These are phyloP conservation scores for Didymella keratinophila DNA, from an alignment of 2,329 filamentous ascomycete species.

Conservation along the genomic window DNA sequence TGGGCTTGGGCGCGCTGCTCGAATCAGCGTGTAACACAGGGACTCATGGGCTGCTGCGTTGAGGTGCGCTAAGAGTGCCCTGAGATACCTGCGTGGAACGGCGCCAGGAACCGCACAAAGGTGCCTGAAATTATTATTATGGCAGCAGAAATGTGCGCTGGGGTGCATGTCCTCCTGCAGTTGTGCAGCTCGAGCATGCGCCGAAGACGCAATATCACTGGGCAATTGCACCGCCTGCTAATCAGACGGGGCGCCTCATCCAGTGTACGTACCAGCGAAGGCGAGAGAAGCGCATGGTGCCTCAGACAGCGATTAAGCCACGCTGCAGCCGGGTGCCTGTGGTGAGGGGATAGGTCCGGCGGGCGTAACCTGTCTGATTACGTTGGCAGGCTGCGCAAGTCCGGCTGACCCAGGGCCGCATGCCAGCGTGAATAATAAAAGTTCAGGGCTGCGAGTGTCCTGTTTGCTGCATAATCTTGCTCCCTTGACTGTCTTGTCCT, in stretches of 20 bases:
- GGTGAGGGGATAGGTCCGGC: slow-evolving; percentile 16
- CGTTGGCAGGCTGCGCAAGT: slow-evolving; percentile 24
- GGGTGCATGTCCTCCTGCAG: slow-evolving; percentile 1
- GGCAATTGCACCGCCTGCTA: slow-evolving; percentile 11
- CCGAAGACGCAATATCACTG: slow-evolving; percentile 10
- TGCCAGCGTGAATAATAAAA: slow-evolving; percentile 17
- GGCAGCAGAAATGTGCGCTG: slow-evolving; percentile 4
- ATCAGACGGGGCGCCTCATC: slow-evolving; percentile 16
- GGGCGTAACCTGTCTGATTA: slow-evolving; percentile 20
- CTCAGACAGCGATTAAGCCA: slow-evolving; percentile 25
- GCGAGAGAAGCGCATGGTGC: slow-evolving; percentile 24
- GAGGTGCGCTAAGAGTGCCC: slow-evolving; percentile 20
- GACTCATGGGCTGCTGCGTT: slow-evolving; percentile 21
- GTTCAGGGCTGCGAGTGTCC: not conserved
- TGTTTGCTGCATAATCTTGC: not conserved
- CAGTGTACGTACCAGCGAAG: slow-evolving; percentile 6
- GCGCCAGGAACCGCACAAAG: slow-evolving; percentile 39
- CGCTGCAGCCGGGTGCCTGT: slow-evolving; percentile 17
- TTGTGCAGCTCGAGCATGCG: slow-evolving; percentile 19
- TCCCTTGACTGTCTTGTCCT: not conserved
- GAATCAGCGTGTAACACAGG: slow-evolving; percentile 31
- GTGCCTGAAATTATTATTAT: slow-evolving; percentile 18
- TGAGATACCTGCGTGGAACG: slow-evolving; percentile 22
- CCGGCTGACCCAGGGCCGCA: slow-evolving; percentile 18
- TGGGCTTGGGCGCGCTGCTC: slow-evolving; percentile 26